phyloP scores from a whole-genome alignment of 768 basidiomycete genomes.

The Panaeolus cyanescens region DNA sequence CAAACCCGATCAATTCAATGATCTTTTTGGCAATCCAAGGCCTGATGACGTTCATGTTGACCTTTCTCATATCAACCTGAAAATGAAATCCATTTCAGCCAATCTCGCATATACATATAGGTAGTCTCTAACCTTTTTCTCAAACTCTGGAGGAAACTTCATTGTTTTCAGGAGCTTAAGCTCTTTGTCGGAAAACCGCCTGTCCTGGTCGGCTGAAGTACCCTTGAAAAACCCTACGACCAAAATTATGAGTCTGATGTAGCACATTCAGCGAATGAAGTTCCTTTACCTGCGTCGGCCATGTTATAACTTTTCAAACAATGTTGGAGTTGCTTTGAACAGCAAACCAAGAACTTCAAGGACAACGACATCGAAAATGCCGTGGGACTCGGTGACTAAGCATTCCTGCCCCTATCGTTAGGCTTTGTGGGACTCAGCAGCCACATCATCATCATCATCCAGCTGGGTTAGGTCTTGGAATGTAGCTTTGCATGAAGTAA shows the following conservation, averaged over 20 bases:
- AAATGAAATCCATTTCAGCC: not conserved
- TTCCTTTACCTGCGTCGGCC: constrained; percentile 60
- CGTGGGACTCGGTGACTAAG: not conserved
- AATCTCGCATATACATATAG: not conserved
- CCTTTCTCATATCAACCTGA: constrained; percentile 94
- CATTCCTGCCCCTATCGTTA: no score
- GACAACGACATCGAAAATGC: not conserved
- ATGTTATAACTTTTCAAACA: constrained; percentile 27
- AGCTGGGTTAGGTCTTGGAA: no score
- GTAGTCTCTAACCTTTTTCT: constrained; percentile 67
- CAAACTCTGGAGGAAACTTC: constrained; percentile 90
- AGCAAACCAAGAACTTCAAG: not conserved
- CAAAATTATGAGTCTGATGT: constrained; percentile 19
- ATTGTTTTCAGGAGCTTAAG: constrained; percentile 83
- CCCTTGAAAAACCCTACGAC: constrained; percentile 82
- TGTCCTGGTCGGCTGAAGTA: constrained; percentile 88
- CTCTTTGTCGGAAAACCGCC: constrained; percentile 95
- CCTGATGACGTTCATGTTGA: constrained; percentile 87
- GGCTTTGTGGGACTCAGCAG: no score
- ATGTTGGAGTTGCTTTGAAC: not conserved
- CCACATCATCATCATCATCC: no score
- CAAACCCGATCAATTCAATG: constrained; percentile 86
- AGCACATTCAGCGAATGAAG: constrained; percentile 16
- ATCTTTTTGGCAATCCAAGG: constrained; percentile 97
- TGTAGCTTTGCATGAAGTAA: no score